Evolutionary conservation across 345 rosid genomes (phyloP), one percentile per base, ranked within the genome.

Genomic region (Acer campestre): DNA sequence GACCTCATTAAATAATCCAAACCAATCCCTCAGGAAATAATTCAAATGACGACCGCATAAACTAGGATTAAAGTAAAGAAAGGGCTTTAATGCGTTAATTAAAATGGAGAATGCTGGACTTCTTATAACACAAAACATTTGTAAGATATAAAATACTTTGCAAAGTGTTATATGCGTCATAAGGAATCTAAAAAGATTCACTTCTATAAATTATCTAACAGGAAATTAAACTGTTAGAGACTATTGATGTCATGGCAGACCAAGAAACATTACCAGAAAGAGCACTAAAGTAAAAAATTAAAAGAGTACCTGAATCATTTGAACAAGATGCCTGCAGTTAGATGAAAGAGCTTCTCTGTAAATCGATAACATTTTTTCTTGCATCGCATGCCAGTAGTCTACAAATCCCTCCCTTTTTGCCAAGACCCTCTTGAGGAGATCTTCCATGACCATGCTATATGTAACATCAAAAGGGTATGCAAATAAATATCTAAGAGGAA

Each of bases 331-430:
- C 38, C 82, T 75, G 76, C 93, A 86, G 83, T 82, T 89, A 56
- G 97, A 87, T 75, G 97, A 86, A 70, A 95, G 90, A 61, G 98
- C 91, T 86, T 88, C 94, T 67, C 71, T 84, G 81, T 93, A 93
- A 74, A 95, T 79, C 78, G 27, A 61, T 5, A 93, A 83, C 88
- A 95, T 77, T 65, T 89, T 88, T 80, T 87, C 87, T 84, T 88
- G 88, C 83, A 84, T 55, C 70, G 81, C 80, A 86, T 67, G 71
- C 94, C 98, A 85, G 20, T 89, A 76, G 80, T 80, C 91, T 63
- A 91, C 91, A 80, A 82, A 87, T 40, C 82, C 88, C 77, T 82
- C 87, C 78, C 82, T 90, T 72, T 85, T 83, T 74, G 92, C 90
- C 77, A 92, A 84, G 80, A 92, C 83, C 86, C 82, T 89, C 83